Percentiles rank a stretch among this genome's conserved stretches.
Conservation (phyloP, 345 rosid genomes). For the Citropsis articulata region DNA sequence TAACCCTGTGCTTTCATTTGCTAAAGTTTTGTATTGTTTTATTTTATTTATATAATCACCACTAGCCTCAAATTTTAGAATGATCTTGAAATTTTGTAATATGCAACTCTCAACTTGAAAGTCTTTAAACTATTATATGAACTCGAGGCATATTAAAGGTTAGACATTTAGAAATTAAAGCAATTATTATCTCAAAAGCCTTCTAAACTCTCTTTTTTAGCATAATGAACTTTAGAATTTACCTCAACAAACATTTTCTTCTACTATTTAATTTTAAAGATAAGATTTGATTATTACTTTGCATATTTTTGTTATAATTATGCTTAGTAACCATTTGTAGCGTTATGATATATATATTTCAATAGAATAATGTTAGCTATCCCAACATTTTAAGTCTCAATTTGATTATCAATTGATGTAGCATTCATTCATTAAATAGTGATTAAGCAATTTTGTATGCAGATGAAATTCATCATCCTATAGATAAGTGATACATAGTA, state of each 20-base stretch:
- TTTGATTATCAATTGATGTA: too few relatives aligned
- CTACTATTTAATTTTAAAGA: neutral
- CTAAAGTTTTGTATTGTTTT: neutral
- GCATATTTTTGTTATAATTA: neutral
- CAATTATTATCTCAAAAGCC: neutral
- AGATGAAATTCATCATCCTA: too few relatives aligned
- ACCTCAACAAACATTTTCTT: neutral
- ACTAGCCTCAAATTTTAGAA: neutral
- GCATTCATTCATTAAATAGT: too few relatives aligned
- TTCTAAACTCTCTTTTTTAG: neutral
- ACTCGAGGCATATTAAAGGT: neutral
- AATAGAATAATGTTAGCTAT: too few relatives aligned
- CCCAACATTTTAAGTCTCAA: too few relatives aligned
- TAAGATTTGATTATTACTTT: neutral
- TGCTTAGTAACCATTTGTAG: conserved; percentile 9
- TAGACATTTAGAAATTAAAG: neutral
- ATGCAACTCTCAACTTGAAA: neutral
- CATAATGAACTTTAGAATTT: neutral
- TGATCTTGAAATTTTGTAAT: neutral
- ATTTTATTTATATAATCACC: neutral
- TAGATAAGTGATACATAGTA: too few relatives aligned
- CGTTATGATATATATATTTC: neutral
- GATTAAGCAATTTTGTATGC: too few relatives aligned
- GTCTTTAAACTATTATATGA: neutral
- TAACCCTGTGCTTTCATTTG: neutral